Evolutionary conservation across 164 flowering plant species (phyloP), one percentile per base, ranked within the genome.

Genomic region (Stephania cephalantha): DNA sequence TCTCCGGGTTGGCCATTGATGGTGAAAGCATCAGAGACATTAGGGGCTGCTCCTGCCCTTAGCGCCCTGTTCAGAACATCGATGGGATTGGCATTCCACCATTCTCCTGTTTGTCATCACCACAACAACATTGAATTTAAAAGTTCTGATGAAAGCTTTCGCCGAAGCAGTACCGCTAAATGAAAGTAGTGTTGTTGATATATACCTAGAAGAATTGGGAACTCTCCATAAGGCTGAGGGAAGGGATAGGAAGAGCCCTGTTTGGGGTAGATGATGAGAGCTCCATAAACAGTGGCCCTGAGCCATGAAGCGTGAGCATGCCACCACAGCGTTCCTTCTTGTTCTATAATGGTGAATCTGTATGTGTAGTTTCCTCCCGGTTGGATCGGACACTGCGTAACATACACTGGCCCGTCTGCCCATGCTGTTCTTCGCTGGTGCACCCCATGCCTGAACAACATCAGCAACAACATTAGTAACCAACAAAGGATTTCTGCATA

Each of bases 251-350:
- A 76, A 22, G 86, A 74, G 44, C 88, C 88, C 12, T 70, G 48
- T 75, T 79, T 86, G 5, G 97, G 98, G 30, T 78, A 77, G 73
- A 93, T 90, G 73, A 91, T 81, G 31, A 93, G 87, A 68, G 97
- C 92, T 71, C 98, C 97, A 81, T 90, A 89, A 45, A 90, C 95
- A 22, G 94, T 91, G 58, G 98, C 95, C 73, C 98, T 81, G 17
- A 91, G 89, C 95, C 95, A 93, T 75, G 81, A 76, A 79, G 87
- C 86, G 68, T 93, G 98, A 71, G 98, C 98, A 74, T 93, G 98
- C 97, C 97, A 93, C 97, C 98, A 93, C 73, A 93, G 67, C 8
- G 97, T 93, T 1, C 98, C 97, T 69, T 93, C 98, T 76, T 93
- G 97, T 65, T 85, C 78, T 64, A 83, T 74, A 30, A 93, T 88